Evolutionary conservation across 129 eudicot species (phyloP), one percentile per base, ranked within the genome.

Genomic region (Artemisia annua): DNA sequence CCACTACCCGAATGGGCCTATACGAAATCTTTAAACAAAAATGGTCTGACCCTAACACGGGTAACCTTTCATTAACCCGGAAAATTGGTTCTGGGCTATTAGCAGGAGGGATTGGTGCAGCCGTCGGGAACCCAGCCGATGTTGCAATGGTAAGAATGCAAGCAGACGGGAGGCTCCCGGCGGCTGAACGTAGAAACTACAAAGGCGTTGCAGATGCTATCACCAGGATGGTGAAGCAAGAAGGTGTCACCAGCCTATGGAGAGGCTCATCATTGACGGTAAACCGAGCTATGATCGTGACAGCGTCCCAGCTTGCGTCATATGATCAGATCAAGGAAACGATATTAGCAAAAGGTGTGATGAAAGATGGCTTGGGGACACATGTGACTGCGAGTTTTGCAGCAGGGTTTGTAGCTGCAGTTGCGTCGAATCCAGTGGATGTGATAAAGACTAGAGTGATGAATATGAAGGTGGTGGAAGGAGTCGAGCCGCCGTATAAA

Each of bases 101-200:
- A 52, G 91, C 91, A 51, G 97, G 97, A 0, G 95, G 79, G 1
- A 77, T 90, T 51, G 91, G 97, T 15, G 89, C 97, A 13, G 94
- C 94, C 50, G 91, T 87, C 2, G 97, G 97, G 5, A 90, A 90
- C 76, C 97, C 95, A 0, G 89, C 91, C 0, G 95, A 90, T 66
- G 87, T 87, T 11, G 94, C 97, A 12, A 90, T 87, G 94, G 97
- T 90, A 10, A 86, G 91, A 19, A 90, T 90, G 95, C 97, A 87
- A 70, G 97, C 97, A 49, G 97, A 90, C 79, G 91, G 95, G 20
- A 78, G 97, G 64, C 91, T 90, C 16, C 94, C 97, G 17, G 39
- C 48, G 20, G 70, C 78, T 3, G 82, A 85, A 75, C 89, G 91
- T 3, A 80, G 97, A 3, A 87, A 87, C 79, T 91, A 87, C 80